phyloP scores from a whole-genome alignment of 345 rosid species.

The Gossypium arboreum region DNA sequence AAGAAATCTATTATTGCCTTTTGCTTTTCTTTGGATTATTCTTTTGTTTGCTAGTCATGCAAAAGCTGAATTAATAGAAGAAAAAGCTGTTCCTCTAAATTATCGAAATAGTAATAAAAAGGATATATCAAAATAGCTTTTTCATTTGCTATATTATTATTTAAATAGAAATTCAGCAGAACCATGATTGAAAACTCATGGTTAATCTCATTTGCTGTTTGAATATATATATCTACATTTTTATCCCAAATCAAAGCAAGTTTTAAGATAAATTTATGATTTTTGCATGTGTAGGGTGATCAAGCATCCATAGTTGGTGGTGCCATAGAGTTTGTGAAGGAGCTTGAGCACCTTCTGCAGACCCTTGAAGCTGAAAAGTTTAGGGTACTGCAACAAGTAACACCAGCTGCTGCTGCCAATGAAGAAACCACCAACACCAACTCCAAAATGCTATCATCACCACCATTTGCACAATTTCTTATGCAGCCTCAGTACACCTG shows the following conservation, averaged over 20 bases:
- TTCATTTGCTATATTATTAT: neutral
- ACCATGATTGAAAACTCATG: neutral
- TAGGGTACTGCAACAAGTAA: slow-evolving; percentile 21
- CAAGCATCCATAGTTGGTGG: slow-evolving; percentile 94
- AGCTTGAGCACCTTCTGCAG: slow-evolving; percentile 66
- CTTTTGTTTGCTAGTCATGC: slow-evolving; percentile 18
- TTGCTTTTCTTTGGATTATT: slow-evolving; percentile 15
- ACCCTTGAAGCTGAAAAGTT: slow-evolving; percentile 67
- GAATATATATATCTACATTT: neutral
- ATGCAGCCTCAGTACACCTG: slow-evolving; percentile 50
- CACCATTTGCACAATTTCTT: slow-evolving; percentile 52
- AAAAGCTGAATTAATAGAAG: neutral
- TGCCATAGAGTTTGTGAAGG: slow-evolving; percentile 85
- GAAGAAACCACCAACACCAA: neutral
- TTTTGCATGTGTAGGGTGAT: slow-evolving; percentile 54
- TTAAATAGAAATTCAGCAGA: neutral
- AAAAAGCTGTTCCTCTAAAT: slow-evolving; percentile 2
- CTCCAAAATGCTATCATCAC: slow-evolving; percentile 14
- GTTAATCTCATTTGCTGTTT: neutral
- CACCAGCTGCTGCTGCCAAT: neutral
- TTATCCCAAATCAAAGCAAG: neutral
- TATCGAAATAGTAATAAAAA: neutral
- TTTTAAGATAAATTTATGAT: neutral
- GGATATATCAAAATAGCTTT: neutral
- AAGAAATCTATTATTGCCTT: slow-evolving; percentile 6